These are phyloP conservation scores for Hypoxylon lienhwacheense DNA, from an alignment of 495 filamentous ascomycete species.

Conservation along the genomic window DNA sequence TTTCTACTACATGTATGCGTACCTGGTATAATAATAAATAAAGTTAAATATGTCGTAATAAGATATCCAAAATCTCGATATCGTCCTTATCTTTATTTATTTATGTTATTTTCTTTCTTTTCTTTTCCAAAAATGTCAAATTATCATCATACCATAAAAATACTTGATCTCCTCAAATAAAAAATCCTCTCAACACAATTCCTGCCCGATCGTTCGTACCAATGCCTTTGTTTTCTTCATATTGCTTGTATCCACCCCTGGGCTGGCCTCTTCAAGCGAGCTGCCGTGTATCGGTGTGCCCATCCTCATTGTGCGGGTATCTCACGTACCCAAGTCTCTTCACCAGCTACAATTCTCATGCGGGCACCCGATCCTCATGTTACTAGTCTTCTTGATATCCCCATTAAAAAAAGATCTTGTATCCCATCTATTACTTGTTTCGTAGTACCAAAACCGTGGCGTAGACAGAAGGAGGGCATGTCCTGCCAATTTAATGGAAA, in stretches of 20 bases:
- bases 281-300: constrained; percentile 34
- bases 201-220: not conserved
- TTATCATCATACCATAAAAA: too few species aligned
- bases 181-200: too few species aligned
- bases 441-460: constrained; percentile 24
- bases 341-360: constrained; percentile 28
- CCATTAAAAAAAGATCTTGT: constrained; percentile 18
- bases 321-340: constrained; percentile 25
- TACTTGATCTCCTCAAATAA: not conserved
- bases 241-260: constrained; percentile 9
- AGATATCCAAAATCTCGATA: too few species aligned
- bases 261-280: constrained; percentile 32
- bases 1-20: not conserved
- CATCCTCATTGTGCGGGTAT: constrained; percentile 31
- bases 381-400: constrained; percentile 30
- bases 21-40: too few species aligned
- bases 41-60: too few species aligned
- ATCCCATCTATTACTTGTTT: constrained; percentile 23
- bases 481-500: constrained; percentile 29
- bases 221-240: constrained; percentile 20
- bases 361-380: constrained; percentile 30
- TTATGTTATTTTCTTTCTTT: too few species aligned
- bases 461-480: constrained; percentile 17
- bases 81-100: too few species aligned
- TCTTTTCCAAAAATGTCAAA: too few species aligned